A percentile compares a stretch with the other conserved stretches of the same genome.
Conservation (phyloP, 2,329 filamentous ascomycete species). For the Ceratocystis destructans region DNA sequence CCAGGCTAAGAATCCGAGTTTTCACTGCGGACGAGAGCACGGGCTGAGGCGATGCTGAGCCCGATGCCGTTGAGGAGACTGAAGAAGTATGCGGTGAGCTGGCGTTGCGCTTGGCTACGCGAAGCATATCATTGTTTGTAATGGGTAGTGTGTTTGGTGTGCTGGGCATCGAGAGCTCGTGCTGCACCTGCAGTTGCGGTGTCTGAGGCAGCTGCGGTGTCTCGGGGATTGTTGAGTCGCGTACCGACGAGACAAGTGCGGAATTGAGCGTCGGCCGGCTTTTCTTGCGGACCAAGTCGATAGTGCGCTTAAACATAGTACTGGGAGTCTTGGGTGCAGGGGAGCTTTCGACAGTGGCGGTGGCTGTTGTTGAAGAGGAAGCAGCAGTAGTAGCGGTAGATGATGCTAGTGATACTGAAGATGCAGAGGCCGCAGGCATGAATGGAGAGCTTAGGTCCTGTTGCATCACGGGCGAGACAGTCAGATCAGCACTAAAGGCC, state of each 20-base stretch:
- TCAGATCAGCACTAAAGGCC: not conserved
- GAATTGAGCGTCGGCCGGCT: conserved; percentile 36
- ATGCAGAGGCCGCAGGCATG: not conserved
- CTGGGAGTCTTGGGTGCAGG: conserved; percentile 29
- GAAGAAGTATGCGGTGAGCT: conserved; percentile 18
- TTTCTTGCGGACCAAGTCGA: conserved; percentile 42
- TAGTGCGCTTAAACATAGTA: conserved; percentile 38
- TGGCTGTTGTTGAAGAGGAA: conserved; percentile 18
- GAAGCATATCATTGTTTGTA: conserved; percentile 36
- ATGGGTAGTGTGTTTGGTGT: conserved; percentile 25
- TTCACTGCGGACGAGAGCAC: conserved; percentile 19
- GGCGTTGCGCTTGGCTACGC: conserved; percentile 32
- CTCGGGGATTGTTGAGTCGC: conserved; percentile 27
- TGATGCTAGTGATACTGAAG: conserved; percentile 4
- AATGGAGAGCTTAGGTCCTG: conserved; percentile 2
- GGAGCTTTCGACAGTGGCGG: conserved; percentile 6
- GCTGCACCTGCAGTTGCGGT: not conserved
- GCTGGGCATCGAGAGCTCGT: not conserved
- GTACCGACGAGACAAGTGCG: conserved; percentile 24
- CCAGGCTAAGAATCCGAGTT: conserved; percentile 15
- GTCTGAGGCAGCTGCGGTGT: conserved; percentile 19
- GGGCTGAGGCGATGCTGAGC: not conserved
- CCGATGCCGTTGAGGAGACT: conserved; percentile 18
- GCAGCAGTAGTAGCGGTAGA: conserved; percentile 5
- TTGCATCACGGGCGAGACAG: conserved; percentile 2